phyloP scores from a whole-genome alignment of 768 basidiomycete species.

The Cystofilobasidium capitatum region DNA sequence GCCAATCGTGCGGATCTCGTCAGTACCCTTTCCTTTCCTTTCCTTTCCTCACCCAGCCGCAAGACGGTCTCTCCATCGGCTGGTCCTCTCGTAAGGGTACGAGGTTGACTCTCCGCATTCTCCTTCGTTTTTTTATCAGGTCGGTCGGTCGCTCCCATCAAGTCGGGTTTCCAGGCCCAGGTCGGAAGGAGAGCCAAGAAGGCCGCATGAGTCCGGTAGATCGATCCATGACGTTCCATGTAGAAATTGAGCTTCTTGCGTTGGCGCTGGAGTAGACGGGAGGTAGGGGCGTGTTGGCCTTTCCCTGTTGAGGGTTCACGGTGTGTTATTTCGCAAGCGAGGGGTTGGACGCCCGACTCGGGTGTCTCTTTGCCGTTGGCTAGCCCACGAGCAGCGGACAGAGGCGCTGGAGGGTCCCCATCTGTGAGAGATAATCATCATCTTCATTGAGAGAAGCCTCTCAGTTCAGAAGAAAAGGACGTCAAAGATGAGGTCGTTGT shows the following conservation, averaged over 20 bases:
- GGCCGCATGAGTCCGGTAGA: slow-evolving; percentile 11
- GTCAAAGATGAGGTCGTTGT: neutral
- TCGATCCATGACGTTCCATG: neutral
- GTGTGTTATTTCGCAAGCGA: too few species aligned
- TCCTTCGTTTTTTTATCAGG: slow-evolving; percentile 43
- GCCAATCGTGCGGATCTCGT: slow-evolving; percentile 40
- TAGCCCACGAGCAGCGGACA: too few species aligned
- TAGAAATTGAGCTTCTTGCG: too few species aligned
- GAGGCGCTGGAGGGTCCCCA: too few species aligned
- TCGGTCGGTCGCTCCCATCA: slow-evolving; percentile 89
- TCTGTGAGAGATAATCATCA: too few species aligned
- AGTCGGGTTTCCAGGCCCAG: slow-evolving; percentile 97
- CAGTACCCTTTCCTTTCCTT: slow-evolving; percentile 18
- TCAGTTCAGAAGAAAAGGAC: neutral
- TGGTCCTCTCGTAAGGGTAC: too few species aligned
- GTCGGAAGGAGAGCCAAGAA: slow-evolving; percentile 36
- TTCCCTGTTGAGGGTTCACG: too few species aligned
- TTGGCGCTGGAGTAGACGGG: too few species aligned
- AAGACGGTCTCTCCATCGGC: neutral
- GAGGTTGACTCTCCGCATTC: neutral
- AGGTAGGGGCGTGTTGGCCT: too few species aligned
- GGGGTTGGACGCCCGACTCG: too few species aligned
- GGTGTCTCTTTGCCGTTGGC: too few species aligned
- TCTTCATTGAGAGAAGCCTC: neutral
- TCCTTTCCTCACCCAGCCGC: neutral